phyloP scores from a whole-genome alignment of 2,329 filamentous ascomycete genomes.

The Neopestalotiopsis sp. region DNA sequence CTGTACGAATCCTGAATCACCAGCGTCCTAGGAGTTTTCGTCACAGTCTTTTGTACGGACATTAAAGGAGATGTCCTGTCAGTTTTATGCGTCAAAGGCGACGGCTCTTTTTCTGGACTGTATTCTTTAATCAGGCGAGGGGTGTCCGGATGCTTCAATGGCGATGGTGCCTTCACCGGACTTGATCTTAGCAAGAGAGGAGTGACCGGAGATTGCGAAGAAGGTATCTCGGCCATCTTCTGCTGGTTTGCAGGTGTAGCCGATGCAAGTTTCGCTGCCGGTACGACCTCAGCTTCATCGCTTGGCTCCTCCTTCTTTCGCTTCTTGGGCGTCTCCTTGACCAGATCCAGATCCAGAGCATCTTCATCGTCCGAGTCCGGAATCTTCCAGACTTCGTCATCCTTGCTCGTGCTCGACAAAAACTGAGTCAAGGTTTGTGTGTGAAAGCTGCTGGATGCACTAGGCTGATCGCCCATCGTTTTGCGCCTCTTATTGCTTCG shows the following conservation, averaged over 20 bases:
- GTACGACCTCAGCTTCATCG: too few species aligned
- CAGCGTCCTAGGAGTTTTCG: conserved; percentile 29
- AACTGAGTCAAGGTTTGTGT: conserved; percentile 39
- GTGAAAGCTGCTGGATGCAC: conserved; percentile 35
- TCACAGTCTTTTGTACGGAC: conserved; percentile 27
- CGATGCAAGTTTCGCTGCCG: conserved; percentile 22
- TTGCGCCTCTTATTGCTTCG: conserved; percentile 35
- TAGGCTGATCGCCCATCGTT: conserved; percentile 35
- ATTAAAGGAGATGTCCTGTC: conserved; percentile 27
- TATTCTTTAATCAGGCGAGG: conserved; percentile 19
- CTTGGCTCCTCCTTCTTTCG: background rate
- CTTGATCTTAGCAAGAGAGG: conserved; percentile 33
- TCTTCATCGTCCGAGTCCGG: conserved; percentile 35
- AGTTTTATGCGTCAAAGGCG: conserved; percentile 34
- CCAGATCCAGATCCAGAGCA: conserved; percentile 16
- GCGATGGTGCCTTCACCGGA: conserved; percentile 29
- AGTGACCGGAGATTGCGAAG: conserved; percentile 34
- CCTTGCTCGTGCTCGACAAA: conserved; percentile 25
- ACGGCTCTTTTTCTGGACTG: conserved; percentile 26
- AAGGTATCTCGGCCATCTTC: conserved; percentile 34
- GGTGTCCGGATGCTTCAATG: conserved; percentile 24
- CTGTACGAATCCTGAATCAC: conserved; percentile 38
- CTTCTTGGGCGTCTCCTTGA: conserved; percentile 36
- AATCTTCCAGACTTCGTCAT: conserved; percentile 29
- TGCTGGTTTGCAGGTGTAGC: conserved; percentile 34